phyloP scores from a whole-genome alignment of 768 basidiomycete species.

The Tulasnella sp. region DNA sequence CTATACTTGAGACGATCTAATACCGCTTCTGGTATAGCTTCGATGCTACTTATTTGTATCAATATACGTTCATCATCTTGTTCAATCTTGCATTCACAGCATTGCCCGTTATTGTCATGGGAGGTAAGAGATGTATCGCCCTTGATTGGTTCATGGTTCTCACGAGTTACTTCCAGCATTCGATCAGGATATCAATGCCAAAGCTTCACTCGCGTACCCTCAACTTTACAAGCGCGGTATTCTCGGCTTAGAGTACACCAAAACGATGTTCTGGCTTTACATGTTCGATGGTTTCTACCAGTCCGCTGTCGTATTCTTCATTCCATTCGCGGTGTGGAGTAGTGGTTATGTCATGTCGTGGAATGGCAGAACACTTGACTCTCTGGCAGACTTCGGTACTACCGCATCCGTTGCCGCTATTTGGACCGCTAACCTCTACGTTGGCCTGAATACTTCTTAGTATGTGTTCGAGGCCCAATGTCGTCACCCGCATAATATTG shows the following conservation, averaged over 20 bases:
- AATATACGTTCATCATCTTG: slow-evolving; percentile 85
- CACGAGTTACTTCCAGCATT: slow-evolving; percentile 41
- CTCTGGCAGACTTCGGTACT: slow-evolving; percentile 79
- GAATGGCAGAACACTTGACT: slow-evolving; percentile 69
- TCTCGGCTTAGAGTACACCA: slow-evolving; percentile 84
- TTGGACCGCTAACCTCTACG: slow-evolving; percentile 75
- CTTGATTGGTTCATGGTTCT: neutral
- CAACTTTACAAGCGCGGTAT: slow-evolving; percentile 95
- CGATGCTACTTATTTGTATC: slow-evolving; percentile 87
- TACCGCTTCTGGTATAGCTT: slow-evolving; percentile 40
- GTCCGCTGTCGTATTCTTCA: slow-evolving; percentile 71
- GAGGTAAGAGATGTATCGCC: slow-evolving; percentile 39
- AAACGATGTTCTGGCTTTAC: slow-evolving; percentile 83
- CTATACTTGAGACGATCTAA: slow-evolving; percentile 6
- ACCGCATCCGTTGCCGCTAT: slow-evolving; percentile 82
- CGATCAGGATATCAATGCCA: slow-evolving; percentile 88
- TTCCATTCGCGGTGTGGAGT: slow-evolving; percentile 66
- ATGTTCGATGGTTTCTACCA: slow-evolving; percentile 94
- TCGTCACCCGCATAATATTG: slow-evolving; percentile 22
- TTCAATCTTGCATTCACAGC: slow-evolving; percentile 92
- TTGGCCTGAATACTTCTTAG: slow-evolving; percentile 83
- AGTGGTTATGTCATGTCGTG: slow-evolving; percentile 52
- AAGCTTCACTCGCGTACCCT: slow-evolving; percentile 82
- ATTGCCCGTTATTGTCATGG: slow-evolving; percentile 78
- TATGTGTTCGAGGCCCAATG: slow-evolving; percentile 35